These are phyloP conservation scores for Elongisporangium anandrum DNA, from an alignment of 352 stramenopile genomes.

Conservation along the genomic window DNA sequence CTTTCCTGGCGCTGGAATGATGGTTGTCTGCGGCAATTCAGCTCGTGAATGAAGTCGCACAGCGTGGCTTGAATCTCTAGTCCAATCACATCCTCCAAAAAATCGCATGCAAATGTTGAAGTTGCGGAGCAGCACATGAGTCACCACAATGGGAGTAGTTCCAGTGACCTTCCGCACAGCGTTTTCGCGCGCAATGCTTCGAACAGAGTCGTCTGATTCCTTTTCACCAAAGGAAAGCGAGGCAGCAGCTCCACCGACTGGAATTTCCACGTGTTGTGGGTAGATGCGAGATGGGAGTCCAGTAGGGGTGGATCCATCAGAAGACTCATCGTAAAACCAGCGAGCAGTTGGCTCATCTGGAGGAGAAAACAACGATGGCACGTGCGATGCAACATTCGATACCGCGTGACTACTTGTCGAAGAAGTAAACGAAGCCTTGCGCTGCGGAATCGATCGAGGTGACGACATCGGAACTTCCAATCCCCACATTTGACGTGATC, in stretches of 20 bases:
- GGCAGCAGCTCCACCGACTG: slow-evolving; percentile 71
- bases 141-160: slow-evolving; percentile 58
- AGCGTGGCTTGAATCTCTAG: slow-evolving; percentile 41
- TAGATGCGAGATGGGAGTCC: slow-evolving; percentile 75
- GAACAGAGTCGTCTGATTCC: slow-evolving; percentile 70
- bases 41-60: slow-evolving; percentile 16
- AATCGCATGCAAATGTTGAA: slow-evolving; percentile 88
- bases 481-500: not conserved
- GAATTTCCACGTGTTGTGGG: slow-evolving; percentile 85
- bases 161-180: slow-evolving; percentile 35
- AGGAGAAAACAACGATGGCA: slow-evolving; percentile 40
- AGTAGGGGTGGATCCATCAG: slow-evolving; percentile 24
- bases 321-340: slow-evolving; percentile 70
- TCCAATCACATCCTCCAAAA: slow-evolving; percentile 84
- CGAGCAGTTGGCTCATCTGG: slow-evolving; percentile 69
- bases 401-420: slow-evolving; percentile 38
- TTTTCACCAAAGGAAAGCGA: slow-evolving; percentile 85
- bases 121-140: slow-evolving; percentile 78
- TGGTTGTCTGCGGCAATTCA: not conserved
- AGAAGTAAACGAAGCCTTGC: slow-evolving; percentile 54
- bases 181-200: slow-evolving; percentile 65
- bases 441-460: slow-evolving; percentile 36
- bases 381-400: slow-evolving; percentile 36
- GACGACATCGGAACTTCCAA: slow-evolving; percentile 24
- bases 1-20: not conserved